These are phyloP conservation scores for Pseudonitzschia delicatissima DNA, from an alignment of 108 stramenopile species.

Conservation along the genomic window DNA sequence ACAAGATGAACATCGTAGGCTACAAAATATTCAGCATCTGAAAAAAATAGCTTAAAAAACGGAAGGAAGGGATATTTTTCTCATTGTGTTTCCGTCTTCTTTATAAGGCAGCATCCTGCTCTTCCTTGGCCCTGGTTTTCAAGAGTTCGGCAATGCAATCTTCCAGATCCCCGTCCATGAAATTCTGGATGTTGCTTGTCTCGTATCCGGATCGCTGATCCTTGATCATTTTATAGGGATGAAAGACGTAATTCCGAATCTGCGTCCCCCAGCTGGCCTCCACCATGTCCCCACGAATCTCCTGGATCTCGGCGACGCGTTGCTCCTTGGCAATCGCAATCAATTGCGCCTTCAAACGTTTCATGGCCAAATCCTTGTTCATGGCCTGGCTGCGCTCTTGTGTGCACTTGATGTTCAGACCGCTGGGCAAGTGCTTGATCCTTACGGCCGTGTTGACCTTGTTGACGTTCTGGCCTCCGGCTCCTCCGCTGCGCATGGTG, in stretches of 20 bases:
- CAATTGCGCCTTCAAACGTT: slow-evolving; percentile 82
- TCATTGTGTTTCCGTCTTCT: too few species aligned
- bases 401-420: slow-evolving; percentile 88
- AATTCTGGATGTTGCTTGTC: slow-evolving; percentile 72
- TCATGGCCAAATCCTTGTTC: slow-evolving; percentile 88
- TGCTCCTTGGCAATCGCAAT: slow-evolving; percentile 75
- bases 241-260: slow-evolving; percentile 96
- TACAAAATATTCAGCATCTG: too few species aligned
- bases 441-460: slow-evolving; percentile 98
- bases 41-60: too few species aligned
- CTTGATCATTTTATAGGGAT: slow-evolving; percentile 97
- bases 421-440: slow-evolving; percentile 95
- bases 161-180: slow-evolving; percentile 88
- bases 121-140: slow-evolving; percentile 49
- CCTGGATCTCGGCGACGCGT: slow-evolving; percentile 54
- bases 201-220: slow-evolving; percentile 91
- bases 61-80: too few species aligned
- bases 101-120: slow-evolving; percentile 30
- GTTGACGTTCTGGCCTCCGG: slow-evolving; percentile 99
- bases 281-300: slow-evolving; percentile 81
- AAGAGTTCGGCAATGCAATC: slow-evolving; percentile 71
- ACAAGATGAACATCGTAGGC: too few species aligned
- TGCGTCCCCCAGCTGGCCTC: slow-evolving; percentile 94
- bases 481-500: slow-evolving; percentile 86
- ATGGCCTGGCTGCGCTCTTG: slow-evolving; percentile 92